Base-by-base conservation (phyloP, 139 green algal genomes). In the Zygnema cylindricum region DNA sequence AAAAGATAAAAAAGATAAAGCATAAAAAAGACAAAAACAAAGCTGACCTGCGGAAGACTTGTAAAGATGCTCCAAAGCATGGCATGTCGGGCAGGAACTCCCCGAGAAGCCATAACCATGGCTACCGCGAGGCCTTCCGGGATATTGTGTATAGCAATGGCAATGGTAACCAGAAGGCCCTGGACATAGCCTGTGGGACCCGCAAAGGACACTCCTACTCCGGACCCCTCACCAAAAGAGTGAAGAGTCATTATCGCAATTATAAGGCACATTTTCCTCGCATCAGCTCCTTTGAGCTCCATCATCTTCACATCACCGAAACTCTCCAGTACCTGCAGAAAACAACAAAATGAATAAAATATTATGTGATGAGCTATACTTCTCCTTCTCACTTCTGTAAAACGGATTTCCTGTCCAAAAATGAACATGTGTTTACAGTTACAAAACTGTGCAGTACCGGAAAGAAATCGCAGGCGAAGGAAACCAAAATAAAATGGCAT, bases 81-180 rank as follows among this genome's bases (percentile, higher is more conserved):
- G 0, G 95, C 94, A n/a, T 94, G 92, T 40, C 83, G 55, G 0
- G 96, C 88, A 0, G 85, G 41, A n/a, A 96, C 93, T 43, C 97
- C 97, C n/a, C 94, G 91, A 1, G 95, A 88, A 16, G 96, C 95
- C 89, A 99, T 94, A 55, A 99, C 96, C 2, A 97, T 98, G 16
- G 95, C 95, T 30, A 98, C 96, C 11, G 97, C 97, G 82, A 99
- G 94, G 43, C 97, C 97, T 82, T 99, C 97, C 0, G 97, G 97
- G 1, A 99, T 94, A 91, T 99, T 99, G 94, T 99, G 97, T 55
- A 99, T 87, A 1, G 96, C 97, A 83, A 99, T 99, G 73, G 97
- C 97, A 42, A 98, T 92, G 22, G 96, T 98, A 7, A 98, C 96
- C 2, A 99, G 93, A 42, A 96, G 81, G 30, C 97, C 97, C 91